Conservation (phyloP, 345 rosid genomes). For the Luvunga scandens region DNA sequence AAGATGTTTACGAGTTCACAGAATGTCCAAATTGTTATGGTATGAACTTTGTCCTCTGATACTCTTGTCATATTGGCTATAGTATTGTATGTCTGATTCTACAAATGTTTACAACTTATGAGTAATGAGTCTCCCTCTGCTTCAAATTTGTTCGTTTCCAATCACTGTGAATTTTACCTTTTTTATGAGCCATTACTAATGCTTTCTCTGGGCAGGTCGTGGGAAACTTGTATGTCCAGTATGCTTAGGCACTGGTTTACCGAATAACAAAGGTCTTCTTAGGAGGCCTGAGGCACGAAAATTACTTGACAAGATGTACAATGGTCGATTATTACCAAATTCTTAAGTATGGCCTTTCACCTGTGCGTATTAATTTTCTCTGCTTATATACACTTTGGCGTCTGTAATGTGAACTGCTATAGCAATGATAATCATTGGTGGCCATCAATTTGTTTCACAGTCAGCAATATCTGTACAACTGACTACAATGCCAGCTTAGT, state of each 20-base stretch:
- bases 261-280: constrained; percentile 89
- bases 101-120: too few relatives aligned
- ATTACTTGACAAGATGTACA: constrained; percentile 91
- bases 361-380: background rate
- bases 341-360: constrained; percentile 43
- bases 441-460: background rate
- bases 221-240: constrained; percentile 96
- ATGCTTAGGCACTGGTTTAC: constrained; percentile 89
- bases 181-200: background rate
- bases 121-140: background rate
- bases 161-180: background rate
- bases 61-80: background rate
- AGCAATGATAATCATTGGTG: too few relatives aligned
- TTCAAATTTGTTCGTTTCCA: background rate
- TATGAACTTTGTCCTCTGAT: constrained; percentile 25
- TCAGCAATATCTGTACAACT: background rate
- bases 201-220: constrained; percentile 53
- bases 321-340: constrained; percentile 74
- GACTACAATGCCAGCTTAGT: too few relatives aligned
- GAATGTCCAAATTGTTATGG: constrained; percentile 98
- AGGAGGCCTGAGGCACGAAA: constrained; percentile 83
- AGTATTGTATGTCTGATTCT: background rate
- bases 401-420: background rate
- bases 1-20: constrained; percentile 92
- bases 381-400: background rate